Base-by-base conservation (phyloP, 441 rosid genomes). In the Euphorbia celastroides region DNA sequence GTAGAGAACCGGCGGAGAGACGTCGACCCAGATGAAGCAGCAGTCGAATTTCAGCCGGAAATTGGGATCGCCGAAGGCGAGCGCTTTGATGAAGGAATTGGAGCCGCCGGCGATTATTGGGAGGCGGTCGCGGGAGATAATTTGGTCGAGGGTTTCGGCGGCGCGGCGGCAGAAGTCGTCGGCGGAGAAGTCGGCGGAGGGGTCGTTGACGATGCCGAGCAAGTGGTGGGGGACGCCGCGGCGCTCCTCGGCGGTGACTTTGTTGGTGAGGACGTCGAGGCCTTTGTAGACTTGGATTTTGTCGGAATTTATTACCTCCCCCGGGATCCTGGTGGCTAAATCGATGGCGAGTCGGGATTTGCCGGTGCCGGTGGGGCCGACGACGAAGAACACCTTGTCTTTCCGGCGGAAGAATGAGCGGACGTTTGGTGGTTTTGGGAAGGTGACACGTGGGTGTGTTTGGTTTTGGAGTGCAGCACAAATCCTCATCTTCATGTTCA, bases 301-400 rank as follows among this genome's bases (percentile, higher is more conserved):
- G 72, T 93, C 97, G 14, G 91, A 76, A 85, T 93, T 93, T 20
- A 93, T 78, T 72, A 93, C 74, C 75, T 93, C 91, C 0, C 82
- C 73, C 46, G 75, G 75, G 28, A 83, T 79, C 20, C 68, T 70
- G 38, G 79, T 70, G 31, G 89, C 91, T 14, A 89, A 83, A 79
- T 93, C 95, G 78, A 93, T 65, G 56, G 96, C 88, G 17, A 88
- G 94, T 1, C 73, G 68, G 11, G 97, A 80, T 72, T 90, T 93
- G 20, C 97, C 98, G 22, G 85, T 75, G 14, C 98, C 97, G 52
- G 97, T 90, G 8, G 98, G 95, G 9, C 97, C 98, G 83, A 93
- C 67, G 62, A 93, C 76, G 30, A 90, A 90, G n/a, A 90, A 66
- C 46, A 87, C 51, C 76, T 85, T 93, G n/a, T 81, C 86, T 50